Percentiles rank a stretch among this genome's conserved stretches.
Evolutionary conservation across 208 protist species (phyloP).

Genomic region (Giardia muris): DNA sequence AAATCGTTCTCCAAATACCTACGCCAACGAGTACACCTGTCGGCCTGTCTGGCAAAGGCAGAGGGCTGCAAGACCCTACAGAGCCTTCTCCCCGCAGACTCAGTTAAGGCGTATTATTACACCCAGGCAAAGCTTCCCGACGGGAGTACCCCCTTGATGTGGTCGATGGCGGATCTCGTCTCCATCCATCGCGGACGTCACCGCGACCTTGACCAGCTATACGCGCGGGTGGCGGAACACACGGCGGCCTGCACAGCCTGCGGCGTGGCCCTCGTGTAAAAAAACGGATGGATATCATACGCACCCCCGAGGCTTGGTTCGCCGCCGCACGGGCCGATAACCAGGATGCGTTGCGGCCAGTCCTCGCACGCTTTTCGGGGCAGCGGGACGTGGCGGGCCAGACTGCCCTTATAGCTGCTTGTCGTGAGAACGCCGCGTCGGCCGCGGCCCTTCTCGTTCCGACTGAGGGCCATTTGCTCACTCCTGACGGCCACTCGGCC

Average conservation of each 20-base stretch:
- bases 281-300: too few relatives aligned
- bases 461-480: too few relatives aligned
- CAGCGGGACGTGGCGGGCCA: too few relatives aligned
- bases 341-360: too few relatives aligned
- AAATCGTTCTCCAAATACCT: background rate
- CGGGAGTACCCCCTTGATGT: background rate
- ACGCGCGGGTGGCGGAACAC: background rate
- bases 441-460: too few relatives aligned
- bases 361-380: too few relatives aligned
- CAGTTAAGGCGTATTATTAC: background rate
- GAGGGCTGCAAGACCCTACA: background rate
- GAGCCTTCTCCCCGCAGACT: background rate
- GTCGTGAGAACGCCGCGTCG: too few relatives aligned
- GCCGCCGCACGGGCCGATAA: too few relatives aligned
- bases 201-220: background rate
- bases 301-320: too few relatives aligned
- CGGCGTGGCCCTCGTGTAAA: too few relatives aligned
- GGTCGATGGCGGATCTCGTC: background rate
- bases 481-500: too few relatives aligned
- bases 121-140: background rate
- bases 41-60: background rate
- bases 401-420: too few relatives aligned
- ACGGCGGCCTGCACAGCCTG: background rate
- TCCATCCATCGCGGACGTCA: background rate
- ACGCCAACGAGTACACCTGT: background rate